Evolutionary conservation across 2,329 filamentous ascomycete genomes (phyloP).

Genomic region (Nemania diffusa): DNA sequence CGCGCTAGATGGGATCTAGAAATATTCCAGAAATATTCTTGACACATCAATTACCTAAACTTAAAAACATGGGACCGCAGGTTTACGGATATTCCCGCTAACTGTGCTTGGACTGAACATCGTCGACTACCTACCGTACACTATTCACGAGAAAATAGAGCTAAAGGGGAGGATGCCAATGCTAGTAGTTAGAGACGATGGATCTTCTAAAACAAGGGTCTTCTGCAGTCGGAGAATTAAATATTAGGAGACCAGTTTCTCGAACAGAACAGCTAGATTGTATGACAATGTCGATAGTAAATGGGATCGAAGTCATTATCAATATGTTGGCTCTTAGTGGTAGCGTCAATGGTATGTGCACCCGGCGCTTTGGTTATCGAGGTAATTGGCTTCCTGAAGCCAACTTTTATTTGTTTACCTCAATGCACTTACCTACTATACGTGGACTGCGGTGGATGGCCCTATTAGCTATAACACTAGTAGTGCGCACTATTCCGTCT

Average conservation of each 20-base stretch:
- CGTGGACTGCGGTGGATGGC: not conserved
- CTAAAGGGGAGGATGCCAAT: not conserved
- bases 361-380: not conserved
- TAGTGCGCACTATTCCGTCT: not conserved
- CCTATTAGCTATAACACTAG: not conserved
- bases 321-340: not conserved
- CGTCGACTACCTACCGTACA: not conserved
- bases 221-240: not conserved
- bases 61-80: not conserved
- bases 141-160: conserved; percentile 1
- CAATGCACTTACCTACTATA: not conserved
- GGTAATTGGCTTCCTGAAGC: not conserved
- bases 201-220: conserved; percentile 19
- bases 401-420: not conserved
- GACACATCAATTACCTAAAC: conserved; percentile 16
- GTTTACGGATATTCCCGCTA: conserved; percentile 30
- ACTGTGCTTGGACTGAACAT: conserved; percentile 16
- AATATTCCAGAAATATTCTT: conserved; percentile 30
- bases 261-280: not conserved
- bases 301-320: not conserved
- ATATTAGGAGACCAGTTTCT: not conserved
- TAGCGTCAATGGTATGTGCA: not conserved
- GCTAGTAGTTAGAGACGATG: not conserved
- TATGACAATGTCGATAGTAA: not conserved
- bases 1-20: conserved; percentile 24